Evolutionary conservation across 345 rosid species (phyloP), one percentile per base, ranked within the genome.

Genomic region (Aegle marmelos): DNA sequence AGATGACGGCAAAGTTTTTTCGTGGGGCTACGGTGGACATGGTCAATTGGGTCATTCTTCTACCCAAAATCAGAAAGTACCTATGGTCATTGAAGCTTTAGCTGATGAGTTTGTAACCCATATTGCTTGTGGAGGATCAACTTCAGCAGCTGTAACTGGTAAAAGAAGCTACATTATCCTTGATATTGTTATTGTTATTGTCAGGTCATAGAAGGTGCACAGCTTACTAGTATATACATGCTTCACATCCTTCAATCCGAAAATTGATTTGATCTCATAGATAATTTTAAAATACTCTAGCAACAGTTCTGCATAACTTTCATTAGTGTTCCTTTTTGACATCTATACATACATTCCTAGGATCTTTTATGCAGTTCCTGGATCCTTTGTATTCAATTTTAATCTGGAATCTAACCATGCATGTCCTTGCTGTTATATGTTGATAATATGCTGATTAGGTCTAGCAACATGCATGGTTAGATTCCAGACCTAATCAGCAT

Each of bases 21-120:
- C 99, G 6, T 92, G 97, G 98, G 99, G 99, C 17, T 94, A 90
- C 59, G 98, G 98, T 74, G 98, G 97, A 70, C 94, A 87, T 78
- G 97, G 98, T 76, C 99, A 96, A 78, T 82, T 94, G 78, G 98
- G 97, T 72, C 91, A 88, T 78, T 83, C 92, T 76, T 88, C 94
- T 45, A 79, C 84, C 48, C 76, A 83, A 65, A 92, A 76, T 82
- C 87, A 89, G 82, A 85, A 86, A 79, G 39, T 82, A 70, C 97
- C 99, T 71, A 67, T 61, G 48, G 82, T 86, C 60, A 80, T 94
- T 39, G 89, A 94, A 73, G 89, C 91, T 24, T 85, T 94, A 85
- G 89, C 91, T 48, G 87, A 94, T 59, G 86, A 92, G 62, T 86
- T 33, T 64, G 86, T 89, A 45, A 69, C 84, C 73, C 88, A 83